Base-by-base conservation (phyloP, 768 basidiomycete genomes). In the Rhodosporidiobolus sp. region DNA sequence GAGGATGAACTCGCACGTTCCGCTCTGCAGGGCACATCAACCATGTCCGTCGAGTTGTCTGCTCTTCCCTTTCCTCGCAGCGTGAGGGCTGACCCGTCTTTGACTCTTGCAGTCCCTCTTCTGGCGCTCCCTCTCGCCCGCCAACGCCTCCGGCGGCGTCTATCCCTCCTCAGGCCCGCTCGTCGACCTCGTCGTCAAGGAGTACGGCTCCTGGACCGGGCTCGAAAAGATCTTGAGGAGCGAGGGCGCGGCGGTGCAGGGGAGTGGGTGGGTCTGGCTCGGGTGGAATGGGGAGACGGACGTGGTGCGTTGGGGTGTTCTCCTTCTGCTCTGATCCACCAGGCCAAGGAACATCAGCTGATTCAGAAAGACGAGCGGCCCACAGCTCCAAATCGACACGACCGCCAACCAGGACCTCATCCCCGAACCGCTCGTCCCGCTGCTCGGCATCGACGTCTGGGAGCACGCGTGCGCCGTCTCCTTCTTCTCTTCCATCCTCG, bases 381-480 rank as follows among this genome's bases (percentile, higher is more conserved):
- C 9, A 24, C 58, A 59, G 58, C 58, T 59, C 14, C 58, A 59
- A 14, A 26, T 59, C 43, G 43, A 45, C 17, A 43, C 45, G 38
- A 59, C 58, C 10, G 4, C 43, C 26, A 59, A 59, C 58, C 58
- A 59, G 58, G 58, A 59, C 43, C 20, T 59, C 34, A n/a, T 59
- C 43, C 58, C 38, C 6, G 58, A 8, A 12, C 58, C 58, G 22
- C 58, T 59, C 12, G 58, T 59, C 10, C 58, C 58, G 24, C 19
- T 59, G 20, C 12, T 59, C n/a, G 58, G 58, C 4, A 59, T 59
- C n/a, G 58, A 59, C 45, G 43, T 59, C 26, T 59, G n/a, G 43
- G 58, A 59, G 58, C 58, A 59, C 19, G 58, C 58, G 58, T 59
- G n/a, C n/a, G n/a, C 7, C 26, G 58, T 59, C 17, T 38, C 43